Conservation (phyloP, 139 green algal species). For the Ulvella scutata region DNA sequence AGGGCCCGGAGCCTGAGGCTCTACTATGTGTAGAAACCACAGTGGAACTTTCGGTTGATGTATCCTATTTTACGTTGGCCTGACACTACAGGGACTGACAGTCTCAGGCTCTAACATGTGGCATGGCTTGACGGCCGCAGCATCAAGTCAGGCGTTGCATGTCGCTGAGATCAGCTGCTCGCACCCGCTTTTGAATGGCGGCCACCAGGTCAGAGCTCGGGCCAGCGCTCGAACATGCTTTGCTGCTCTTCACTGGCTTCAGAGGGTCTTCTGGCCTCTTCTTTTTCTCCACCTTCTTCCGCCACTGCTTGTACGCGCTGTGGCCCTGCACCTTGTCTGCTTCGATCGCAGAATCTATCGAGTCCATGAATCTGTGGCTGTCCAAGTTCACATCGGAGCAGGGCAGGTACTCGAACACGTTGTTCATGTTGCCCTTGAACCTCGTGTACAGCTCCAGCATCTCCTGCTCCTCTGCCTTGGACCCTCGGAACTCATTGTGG, state of each 20-base stretch:
- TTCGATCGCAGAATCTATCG: constrained; percentile 45
- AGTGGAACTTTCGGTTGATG: too few species aligned
- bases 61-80: too few species aligned
- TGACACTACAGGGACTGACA: too few species aligned
- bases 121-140: too few species aligned
- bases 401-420: constrained; percentile 21
- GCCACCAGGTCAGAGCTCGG: background rate
- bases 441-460: constrained; percentile 52
- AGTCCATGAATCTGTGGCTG: constrained; percentile 41
- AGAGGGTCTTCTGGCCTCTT: background rate
- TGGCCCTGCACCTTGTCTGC: background rate
- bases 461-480: constrained; percentile 52
- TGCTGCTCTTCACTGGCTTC: background rate
- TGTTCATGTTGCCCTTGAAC: constrained; percentile 65
- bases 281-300: background rate
- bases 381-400: background rate
- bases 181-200: background rate
- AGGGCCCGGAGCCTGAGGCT: too few species aligned
- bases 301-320: background rate
- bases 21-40: too few species aligned
- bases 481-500: constrained; percentile 49
- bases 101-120: too few species aligned
- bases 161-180: background rate
- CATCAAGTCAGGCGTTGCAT: background rate
- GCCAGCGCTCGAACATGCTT: background rate